Base-by-base conservation (phyloP, 139 green algal species). In the Coelastrella sp. region DNA sequence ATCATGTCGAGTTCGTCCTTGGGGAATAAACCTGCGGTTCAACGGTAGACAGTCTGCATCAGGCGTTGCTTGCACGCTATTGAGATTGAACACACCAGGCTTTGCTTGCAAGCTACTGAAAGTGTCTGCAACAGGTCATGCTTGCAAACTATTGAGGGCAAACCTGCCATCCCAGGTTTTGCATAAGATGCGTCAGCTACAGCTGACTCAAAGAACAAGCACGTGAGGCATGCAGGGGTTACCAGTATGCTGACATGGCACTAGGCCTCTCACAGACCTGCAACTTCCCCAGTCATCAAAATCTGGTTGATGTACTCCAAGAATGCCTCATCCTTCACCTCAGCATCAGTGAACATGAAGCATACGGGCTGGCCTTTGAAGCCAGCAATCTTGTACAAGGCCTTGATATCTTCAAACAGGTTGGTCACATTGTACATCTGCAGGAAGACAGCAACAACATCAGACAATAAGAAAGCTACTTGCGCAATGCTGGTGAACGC, bases 231-330 rank as follows among this genome's bases (percentile, higher is more conserved):
- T n/a, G n/a, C n/a, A n/a, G n/a, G n/a, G n/a, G n/a, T n/a, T n/a
- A n/a, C n/a, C n/a, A n/a, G n/a, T n/a, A n/a, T n/a, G n/a, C n/a
- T n/a, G n/a, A n/a, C n/a, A n/a, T n/a, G n/a, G n/a, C n/a, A n/a
- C n/a, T n/a, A n/a, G n/a, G n/a, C n/a, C n/a, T n/a, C n/a, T n/a
- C n/a, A n/a, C n/a, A n/a, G n/a, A n/a, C n/a, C n/a, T n/a, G n/a
- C n/a, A n/a, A n/a, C n/a, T n/a, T n/a, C 93, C 80, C 97, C 96
- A 7, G 97, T 99, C 95, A 98, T 98, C 17, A 99, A 93, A 79
- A 99, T 95, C 95, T 99, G 97, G 94, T 99, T 99, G 91, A 99
- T 97, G 95, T 99, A 99, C 93, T 99, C 97, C 81, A 99, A 92
- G 95, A 99, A 99, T 47, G 94, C 93, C 90, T 99, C 97, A 54